Base-by-base conservation (phyloP, 2,329 filamentous ascomycete species). In the Penicillium sp. region DNA sequence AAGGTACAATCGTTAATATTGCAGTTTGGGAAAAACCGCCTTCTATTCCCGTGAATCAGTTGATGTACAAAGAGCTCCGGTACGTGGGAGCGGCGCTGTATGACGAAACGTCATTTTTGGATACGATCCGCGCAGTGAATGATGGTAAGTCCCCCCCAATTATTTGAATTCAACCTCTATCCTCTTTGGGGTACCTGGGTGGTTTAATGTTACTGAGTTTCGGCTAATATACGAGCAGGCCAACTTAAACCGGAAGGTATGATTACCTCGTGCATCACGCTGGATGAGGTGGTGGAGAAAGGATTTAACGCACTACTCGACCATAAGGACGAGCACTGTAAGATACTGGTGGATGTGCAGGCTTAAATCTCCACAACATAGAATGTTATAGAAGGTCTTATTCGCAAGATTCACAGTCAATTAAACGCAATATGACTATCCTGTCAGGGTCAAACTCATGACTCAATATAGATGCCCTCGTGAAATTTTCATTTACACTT, bases 1-100 rank as follows among this genome's bases (percentile, higher is more conserved):
- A 81, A 33, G 85, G 85, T 0, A 82, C 81, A 0, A 76, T 88
- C 0, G 78, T 88, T 2, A 88, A 88, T 57, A 79, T 88, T n/a
- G 83, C 85, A 0, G 82, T 88, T 3, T 87, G 83, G 83, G 83
- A 85, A 63, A 82, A 78, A 51, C 73, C 74, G 6, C 76, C 84
- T 4, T 75, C 77, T 0, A 79, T 86, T 49, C 73, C 81, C 29
- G 78, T 81, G 1, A 85, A 84, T 59, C 76, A 79, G 61, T 61
- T 85, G 27, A 76, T 84, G 5, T 79, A 81, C 50, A 75, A 75
- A 6, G 82, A 85, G 66, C 79, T 81, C 29, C 77, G 72, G 33
- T 83, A 82, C 62, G 73, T 77, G 7, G 79, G 79, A 23, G 68
- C 71, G 4, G 64, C 82, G 12, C 75, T 80, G 9, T 83, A 82